Percentiles rank a stretch among this genome's conserved stretches.
These are phyloP conservation scores for Salix brachista DNA, from an alignment of 345 rosid genomes.

Conservation along the genomic window DNA sequence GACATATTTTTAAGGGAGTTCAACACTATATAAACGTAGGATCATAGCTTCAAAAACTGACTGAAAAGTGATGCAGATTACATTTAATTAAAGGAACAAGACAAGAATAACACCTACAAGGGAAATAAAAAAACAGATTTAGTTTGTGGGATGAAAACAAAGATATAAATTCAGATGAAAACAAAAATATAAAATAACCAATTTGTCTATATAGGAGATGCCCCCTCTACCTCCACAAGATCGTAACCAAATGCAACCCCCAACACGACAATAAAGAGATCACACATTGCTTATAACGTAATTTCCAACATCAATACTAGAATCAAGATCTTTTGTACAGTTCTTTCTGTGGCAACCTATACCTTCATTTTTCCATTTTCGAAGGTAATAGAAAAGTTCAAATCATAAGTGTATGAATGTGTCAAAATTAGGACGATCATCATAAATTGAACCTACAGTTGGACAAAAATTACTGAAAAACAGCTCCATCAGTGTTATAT, in stretches of 20 bases:
- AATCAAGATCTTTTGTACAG: neutral
- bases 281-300: neutral
- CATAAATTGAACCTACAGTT: neutral
- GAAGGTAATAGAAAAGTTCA: neutral
- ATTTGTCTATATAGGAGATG: no score
- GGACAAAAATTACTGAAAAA: neutral
- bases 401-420: neutral
- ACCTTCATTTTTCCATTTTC: neutral
- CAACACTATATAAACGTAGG: neutral
- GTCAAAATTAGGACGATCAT: neutral
- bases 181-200: no score
- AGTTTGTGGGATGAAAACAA: no score
- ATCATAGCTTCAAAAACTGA: neutral
- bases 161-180: no score
- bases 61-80: neutral
- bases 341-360: neutral
- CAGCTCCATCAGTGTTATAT: neutral
- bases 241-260: no score
- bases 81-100: no score
- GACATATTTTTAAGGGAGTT: no score
- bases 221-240: no score
- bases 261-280: neutral
- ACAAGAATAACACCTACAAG: no score
- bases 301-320: neutral
- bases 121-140: no score